Evolutionary conservation across 495 filamentous ascomycete genomes (phyloP), one percentile per base, ranked within the genome.

Genomic region (Podospora appendiculata): DNA sequence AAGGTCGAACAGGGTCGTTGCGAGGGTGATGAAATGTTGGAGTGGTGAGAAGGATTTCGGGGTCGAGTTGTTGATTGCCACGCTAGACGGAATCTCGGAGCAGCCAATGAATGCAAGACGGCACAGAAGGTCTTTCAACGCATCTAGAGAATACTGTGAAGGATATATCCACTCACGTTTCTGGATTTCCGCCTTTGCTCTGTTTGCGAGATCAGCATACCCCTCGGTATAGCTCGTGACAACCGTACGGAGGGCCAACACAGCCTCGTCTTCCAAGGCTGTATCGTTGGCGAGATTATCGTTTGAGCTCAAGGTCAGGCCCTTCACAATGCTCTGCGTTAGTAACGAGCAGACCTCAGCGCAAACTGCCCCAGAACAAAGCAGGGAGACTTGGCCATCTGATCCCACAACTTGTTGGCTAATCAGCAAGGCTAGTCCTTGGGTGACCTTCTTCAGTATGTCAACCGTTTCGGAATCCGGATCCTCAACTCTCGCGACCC

Each of bases 351-450:
- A 65, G 14, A 75, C 66, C 38, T 61, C 62, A 9, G 63, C 56
- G 49, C 67, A 72, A 4, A 60, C 60, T 8, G 60, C 47, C 16
- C 44, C 52, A 7, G 70, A 65, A 41, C 62, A 70, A 32, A 76
- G 47, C 47, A 65, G 58, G 5, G 36, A 40, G 6, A 35, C 17
- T 4, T 55, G 12, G 1, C 59, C 58, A n/a, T 58, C 57, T 12
- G 54, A 5, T 32, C 41, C 53, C 12, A 50, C 34, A 39, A 51
- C 50, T 43, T 57, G 57, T 44, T 76, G 73, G 16, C 59, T 65
- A 19, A 66, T 61, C 1, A 75, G 58, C 43, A 61, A 51, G 0
- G 68, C 67, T 38, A 74, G 54, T 35, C 73, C 73, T 47, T 72
- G 59, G 45, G 67, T 57, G 2, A 66, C 58, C 45, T 73, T 66